Base-by-base conservation (phyloP, 1,139 yeast species). In the Protomyces inundatus region DNA sequence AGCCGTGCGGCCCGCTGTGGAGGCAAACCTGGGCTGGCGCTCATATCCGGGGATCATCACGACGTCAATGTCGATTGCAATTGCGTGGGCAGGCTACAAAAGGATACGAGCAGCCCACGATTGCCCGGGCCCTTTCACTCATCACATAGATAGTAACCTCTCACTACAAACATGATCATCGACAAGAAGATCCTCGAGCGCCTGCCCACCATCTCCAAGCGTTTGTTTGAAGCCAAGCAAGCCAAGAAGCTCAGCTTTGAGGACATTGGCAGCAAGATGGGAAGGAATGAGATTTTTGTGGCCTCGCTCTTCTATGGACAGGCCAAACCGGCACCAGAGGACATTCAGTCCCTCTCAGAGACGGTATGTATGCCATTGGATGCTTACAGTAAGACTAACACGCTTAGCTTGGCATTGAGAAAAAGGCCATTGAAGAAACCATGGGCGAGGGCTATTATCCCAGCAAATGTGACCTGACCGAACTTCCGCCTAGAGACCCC, bases 291-390 rank as follows among this genome's bases (percentile, higher is more conserved):
- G 64, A 66, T 68, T 39, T 67, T 67, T 67, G 61, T 67, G 37
- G 69, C 69, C 5, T 66, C 69, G 50, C 65, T 67, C 32, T 67
- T 67, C 63, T 67, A 67, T 67, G 69, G 69, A 33, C 52, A 60
- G 40, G 64, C 64, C n/a, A 60, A 60, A 40, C 64, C 64, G 37
- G 69, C 67, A 54, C 61, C 65, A 32, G 65, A 61, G 50, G 69
- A 67, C 56, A 65, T 67, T 55, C 53, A 46, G 51, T 54, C 55
- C 10, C 64, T 67, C 39, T 53, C 56, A 61, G 63, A 57, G 56
- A 55, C 57, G 37, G 23, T 23, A 23, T 1, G 23, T 23, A 1
- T 23, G 66, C 40, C 51, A 63, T 37, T 63, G 67, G n/a, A 66
- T 67, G 16, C 67, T 66, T 50, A 54, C 23, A 23, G 23, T 2